These are phyloP conservation scores for Sporothrix pallida DNA, from an alignment of 2,329 filamentous ascomycete species.

Conservation along the genomic window DNA sequence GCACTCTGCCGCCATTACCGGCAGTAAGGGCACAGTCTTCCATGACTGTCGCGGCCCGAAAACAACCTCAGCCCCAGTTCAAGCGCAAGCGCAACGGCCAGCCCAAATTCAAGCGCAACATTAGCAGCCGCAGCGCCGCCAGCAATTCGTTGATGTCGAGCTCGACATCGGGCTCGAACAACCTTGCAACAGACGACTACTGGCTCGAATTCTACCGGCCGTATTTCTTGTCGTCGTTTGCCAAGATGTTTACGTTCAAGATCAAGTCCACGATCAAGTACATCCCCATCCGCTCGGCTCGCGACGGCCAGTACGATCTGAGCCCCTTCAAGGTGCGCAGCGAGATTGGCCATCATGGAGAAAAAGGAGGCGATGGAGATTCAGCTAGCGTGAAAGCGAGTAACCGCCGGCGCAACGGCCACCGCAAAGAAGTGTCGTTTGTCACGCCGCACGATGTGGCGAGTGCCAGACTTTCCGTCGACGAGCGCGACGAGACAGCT, in stretches of 20 bases:
- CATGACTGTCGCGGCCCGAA: neutral
- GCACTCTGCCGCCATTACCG: slow-evolving; percentile 59
- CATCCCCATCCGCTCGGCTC: slow-evolving; percentile 74
- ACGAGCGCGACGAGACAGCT: slow-evolving; percentile 40
- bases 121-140: slow-evolving; percentile 20
- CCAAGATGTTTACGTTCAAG: slow-evolving; percentile 90
- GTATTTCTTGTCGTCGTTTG: slow-evolving; percentile 82
- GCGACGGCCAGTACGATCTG: slow-evolving; percentile 77
- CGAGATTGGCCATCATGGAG: slow-evolving; percentile 51
- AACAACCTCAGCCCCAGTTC: slow-evolving; percentile 18
- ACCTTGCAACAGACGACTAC: slow-evolving; percentile 79
- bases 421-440: slow-evolving; percentile 72
- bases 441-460: slow-evolving; percentile 61
- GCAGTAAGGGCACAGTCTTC: slow-evolving; percentile 55
- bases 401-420: slow-evolving; percentile 41
- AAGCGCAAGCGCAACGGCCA: slow-evolving; percentile 24
- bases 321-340: slow-evolving; percentile 86
- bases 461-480: slow-evolving; percentile 38
- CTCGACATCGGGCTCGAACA: slow-evolving; percentile 40
- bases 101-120: neutral
- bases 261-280: slow-evolving; percentile 90
- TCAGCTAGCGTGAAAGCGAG: too few species aligned
- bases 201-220: slow-evolving; percentile 98
- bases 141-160: neutral
- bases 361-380: slow-evolving; percentile 54